Evolutionary conservation across 306 rosid genomes (phyloP).

Genomic region (Fragaria nilgerrensis): DNA sequence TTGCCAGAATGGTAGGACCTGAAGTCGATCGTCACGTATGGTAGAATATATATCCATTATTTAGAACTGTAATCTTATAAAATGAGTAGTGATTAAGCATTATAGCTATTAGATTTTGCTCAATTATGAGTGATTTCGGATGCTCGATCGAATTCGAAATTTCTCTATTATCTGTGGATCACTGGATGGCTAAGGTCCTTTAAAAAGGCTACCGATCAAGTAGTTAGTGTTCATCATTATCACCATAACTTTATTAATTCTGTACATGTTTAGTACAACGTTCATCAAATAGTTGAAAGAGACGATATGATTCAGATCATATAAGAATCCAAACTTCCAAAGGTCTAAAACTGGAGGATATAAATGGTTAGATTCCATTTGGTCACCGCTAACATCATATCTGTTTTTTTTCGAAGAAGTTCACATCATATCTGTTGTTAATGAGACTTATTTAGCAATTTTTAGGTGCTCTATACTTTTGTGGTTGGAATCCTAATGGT

Average conservation of each 20-base stretch:
- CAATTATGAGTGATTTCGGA: neutral
- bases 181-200: neutral
- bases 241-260: neutral
- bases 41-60: neutral
- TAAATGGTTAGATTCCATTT: constrained; percentile 4
- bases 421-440: neutral
- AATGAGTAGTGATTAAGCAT: neutral
- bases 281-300: neutral
- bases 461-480: neutral
- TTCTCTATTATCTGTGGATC: neutral
- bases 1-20: constrained; percentile 46
- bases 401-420: neutral
- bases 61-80: neutral
- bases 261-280: neutral
- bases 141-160: neutral
- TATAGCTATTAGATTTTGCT: too few species aligned
- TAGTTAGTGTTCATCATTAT: constrained; percentile 2
- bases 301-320: neutral
- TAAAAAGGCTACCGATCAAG: neutral
- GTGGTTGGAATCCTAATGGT: neutral
- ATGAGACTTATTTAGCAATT: constrained; percentile 2
- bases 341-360: neutral
- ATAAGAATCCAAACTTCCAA: neutral
- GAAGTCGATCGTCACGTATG: neutral
- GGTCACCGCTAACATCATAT: constrained; percentile 14